phyloP scores from a whole-genome alignment of 192 early-diverging fungal species.

The Mortierella hygrophila region DNA sequence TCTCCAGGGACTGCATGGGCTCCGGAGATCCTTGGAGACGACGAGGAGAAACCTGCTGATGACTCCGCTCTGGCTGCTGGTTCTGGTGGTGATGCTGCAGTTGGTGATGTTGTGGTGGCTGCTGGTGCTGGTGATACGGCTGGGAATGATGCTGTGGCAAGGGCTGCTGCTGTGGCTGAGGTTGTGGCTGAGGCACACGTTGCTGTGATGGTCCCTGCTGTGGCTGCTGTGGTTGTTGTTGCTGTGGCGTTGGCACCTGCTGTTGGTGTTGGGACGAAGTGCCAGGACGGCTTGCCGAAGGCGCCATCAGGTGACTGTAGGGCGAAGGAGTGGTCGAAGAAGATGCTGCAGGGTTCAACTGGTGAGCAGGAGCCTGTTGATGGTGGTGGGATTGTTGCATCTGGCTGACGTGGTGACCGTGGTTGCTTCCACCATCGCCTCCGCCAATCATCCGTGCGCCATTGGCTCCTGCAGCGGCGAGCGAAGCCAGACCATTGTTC shows the following conservation, averaged over 20 bases:
- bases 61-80: neutral
- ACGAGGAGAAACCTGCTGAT: neutral
- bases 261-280: conserved; percentile 3
- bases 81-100: neutral
- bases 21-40: conserved; percentile 8
- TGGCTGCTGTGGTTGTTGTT: conserved; percentile 25
- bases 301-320: neutral
- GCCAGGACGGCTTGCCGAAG: neutral
- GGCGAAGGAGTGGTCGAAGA: conserved; percentile 13
- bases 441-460: conserved; percentile 50
- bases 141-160: neutral
- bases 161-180: conserved; percentile 11
- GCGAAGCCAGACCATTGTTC: conserved; percentile 35
- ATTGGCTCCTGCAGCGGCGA: conserved; percentile 23
- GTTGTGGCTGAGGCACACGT: neutral
- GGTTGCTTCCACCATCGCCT: conserved; percentile 18
- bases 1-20: neutral
- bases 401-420: conserved; percentile 13
- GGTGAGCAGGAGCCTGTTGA: neutral
- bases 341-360: neutral
- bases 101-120: neutral
- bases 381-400: conserved; percentile 15
- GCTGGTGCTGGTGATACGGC: neutral
- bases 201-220: conserved; percentile 15
- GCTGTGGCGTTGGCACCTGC: conserved; percentile 5